Base-by-base conservation (phyloP, 345 rosid species). In the Salix arbutifolia region DNA sequence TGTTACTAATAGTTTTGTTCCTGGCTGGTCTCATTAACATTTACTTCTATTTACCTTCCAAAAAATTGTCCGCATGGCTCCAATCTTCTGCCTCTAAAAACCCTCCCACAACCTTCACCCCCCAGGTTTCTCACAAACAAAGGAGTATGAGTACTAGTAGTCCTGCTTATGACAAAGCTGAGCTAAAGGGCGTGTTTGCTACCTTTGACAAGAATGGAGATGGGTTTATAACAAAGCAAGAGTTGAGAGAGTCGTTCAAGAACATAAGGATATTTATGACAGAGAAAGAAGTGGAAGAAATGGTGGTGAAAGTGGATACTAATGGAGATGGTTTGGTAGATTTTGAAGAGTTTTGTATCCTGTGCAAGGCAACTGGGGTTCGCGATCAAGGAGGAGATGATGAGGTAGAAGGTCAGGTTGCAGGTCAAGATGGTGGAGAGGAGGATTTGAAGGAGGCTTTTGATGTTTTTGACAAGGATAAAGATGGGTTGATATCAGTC, bases 151-250 rank as follows among this genome's bases (percentile, higher is more conserved):
- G 26, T 56, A n/a, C 62, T 8, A n/a, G 25, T 9, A 5, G 8
- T 33, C 8, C 44, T 35, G 19, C 60, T 48, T 2, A 53, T 37
- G 30, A 73, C 23, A 77, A 77, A 48, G 75, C 64, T 4, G 78
- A 77, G 81, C 72, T 81, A 11, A 74, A 40, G 69, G 21, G 71
- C 13, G 76, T 81, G 9, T 81, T 81, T 44, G 81, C 78, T 31
- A 81, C 84, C 38, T 81, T 81, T n/a, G 84, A 81, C 68, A 77
- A 81, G 69, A 77, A 81, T 35, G 84, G 84, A 1, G 84, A 81
- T 35, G 84, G 84, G 35, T 81, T 77, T 40, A 70, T 81, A 40
- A 77, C 84, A 8, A 77, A 74, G 76, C 78, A 77, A 44, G 84
- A 81, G 33, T 64, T 81, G 21, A 77, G 50, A 66, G 78, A 77